Conservation (phyloP, 805 yeast species). For the Saturnispora hagleri region DNA sequence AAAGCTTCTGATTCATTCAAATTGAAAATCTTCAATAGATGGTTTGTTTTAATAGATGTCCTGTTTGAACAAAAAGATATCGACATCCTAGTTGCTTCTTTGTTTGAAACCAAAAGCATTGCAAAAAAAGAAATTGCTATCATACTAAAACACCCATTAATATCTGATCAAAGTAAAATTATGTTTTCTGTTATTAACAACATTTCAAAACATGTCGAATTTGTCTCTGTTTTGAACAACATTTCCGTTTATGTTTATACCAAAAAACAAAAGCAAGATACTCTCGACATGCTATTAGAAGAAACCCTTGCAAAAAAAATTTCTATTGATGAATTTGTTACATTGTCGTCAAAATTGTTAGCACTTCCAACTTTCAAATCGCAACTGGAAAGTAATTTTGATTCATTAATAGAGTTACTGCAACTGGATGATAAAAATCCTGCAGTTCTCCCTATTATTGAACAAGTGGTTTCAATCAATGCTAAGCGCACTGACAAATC, state of each 20-base stretch:
- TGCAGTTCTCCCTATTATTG: slow-evolving; percentile 24
- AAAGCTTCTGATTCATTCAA: slow-evolving; percentile 13
- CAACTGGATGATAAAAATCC: background rate
- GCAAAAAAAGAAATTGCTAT: slow-evolving; percentile 11
- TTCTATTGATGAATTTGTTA: slow-evolving; percentile 16
- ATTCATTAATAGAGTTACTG: slow-evolving; percentile 12
- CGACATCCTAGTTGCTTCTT: slow-evolving; percentile 19
- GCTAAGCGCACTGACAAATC: slow-evolving; percentile 26
- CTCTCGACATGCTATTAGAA: slow-evolving; percentile 18
- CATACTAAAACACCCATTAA: slow-evolving; percentile 29
- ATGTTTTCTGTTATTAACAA: slow-evolving; percentile 19
- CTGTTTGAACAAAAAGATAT: slow-evolving; percentile 27
- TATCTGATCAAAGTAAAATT: slow-evolving; percentile 41
- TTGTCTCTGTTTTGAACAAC: slow-evolving; percentile 3
- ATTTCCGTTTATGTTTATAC: slow-evolving; percentile 45
- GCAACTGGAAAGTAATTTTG: slow-evolving; percentile 32
- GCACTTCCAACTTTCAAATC: slow-evolving; percentile 47
- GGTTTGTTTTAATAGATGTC: slow-evolving; percentile 44
- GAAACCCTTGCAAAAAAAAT: background rate
- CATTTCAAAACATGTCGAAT: background rate
- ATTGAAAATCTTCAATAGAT: slow-evolving; percentile 34
- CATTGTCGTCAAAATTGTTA: slow-evolving; percentile 28
- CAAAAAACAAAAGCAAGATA: slow-evolving; percentile 28
- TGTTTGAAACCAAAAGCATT: slow-evolving; percentile 22
- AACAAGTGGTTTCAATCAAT: slow-evolving; percentile 33